Evolutionary conservation across 169 alveolate species (phyloP), one percentile per base, ranked within the genome.

Genomic region (Fabrea salina): DNA sequence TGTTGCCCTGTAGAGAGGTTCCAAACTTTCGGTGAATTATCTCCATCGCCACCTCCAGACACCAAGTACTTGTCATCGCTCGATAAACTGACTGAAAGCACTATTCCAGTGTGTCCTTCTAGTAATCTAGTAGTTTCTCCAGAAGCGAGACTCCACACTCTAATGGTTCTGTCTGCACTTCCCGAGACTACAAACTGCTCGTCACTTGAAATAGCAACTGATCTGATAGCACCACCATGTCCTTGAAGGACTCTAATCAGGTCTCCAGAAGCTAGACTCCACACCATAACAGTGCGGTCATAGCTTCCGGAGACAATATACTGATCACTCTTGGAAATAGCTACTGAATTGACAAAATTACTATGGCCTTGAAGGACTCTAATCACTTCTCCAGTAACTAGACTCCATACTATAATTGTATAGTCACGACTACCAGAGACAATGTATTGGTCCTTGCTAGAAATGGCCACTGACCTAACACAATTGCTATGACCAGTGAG

Each of bases 91-190:
- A 39, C 25, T 5, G 35, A 66, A 2, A 19, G 25, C 3, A 58
- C 71, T 25, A 16, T 43, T 58, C 71, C 54, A 19, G 61, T 5
- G 30, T 66, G 76, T 8, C 76, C 76, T 66, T 66, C 76, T 27
- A 66, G 61, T 13, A n/a, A 22, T 6, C 6, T 22, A 37, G 41
- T 66, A 32, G 33, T 56, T 11, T 66, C 47, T 35, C 35, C 30
- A 22, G n/a, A 19, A 13, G 8, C 35, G 19, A 54, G 16, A 19
- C 19, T 22, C 30, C 67, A 54, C 19, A 54, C 16, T 2, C 76
- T 8, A 5, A 66, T 8, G 0, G 76, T 66, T 0, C 35, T 22
- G 41, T 66, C 76, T 5, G 27, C 5, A 0, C 58, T 37, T 4
- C 57, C 76, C 13, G 57, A 37, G 16, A 41, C 57, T 44, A 70